Evolutionary conservation across 2,329 filamentous ascomycete species (phyloP).

Genomic region (Fusarium kyushuense): DNA sequence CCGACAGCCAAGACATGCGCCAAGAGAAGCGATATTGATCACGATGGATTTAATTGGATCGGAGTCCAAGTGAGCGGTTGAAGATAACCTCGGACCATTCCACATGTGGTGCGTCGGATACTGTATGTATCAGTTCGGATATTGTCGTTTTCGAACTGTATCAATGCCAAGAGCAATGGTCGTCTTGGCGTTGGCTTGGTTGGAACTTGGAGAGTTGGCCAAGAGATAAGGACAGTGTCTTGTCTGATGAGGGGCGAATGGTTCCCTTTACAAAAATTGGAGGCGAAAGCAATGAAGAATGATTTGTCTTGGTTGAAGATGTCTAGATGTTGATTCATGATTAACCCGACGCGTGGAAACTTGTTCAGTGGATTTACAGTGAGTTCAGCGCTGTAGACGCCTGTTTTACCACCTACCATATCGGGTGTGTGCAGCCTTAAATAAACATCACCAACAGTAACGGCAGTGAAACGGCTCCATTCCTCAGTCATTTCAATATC

Average conservation of each 20-base stretch:
- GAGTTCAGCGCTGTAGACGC: neutral
- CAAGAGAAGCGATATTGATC: neutral
- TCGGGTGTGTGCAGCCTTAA: neutral
- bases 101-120: constrained; percentile 1
- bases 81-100: constrained; percentile 26
- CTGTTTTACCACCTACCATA: neutral
- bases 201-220: constrained; percentile 10
- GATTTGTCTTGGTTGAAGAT: constrained; percentile 3
- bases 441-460: neutral
- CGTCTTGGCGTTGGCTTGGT: constrained; percentile 21
- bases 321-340: neutral
- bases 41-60: constrained; percentile 3
- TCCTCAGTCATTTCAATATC: neutral
- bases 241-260: neutral
- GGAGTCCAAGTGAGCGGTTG: neutral
- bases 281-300: constrained; percentile 10
- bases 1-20: constrained; percentile 11
- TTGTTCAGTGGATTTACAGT: neutral
- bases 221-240: constrained; percentile 22
- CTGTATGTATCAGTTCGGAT: neutral
- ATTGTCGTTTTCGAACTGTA: constrained; percentile 14
- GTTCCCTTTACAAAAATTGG: neutral
- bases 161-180: constrained; percentile 26
- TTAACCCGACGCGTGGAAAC: neutral
- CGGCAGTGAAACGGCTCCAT: neutral